Evolutionary conservation across 306 rosid species (phyloP).

Genomic region (Cicer chorassanicum): DNA sequence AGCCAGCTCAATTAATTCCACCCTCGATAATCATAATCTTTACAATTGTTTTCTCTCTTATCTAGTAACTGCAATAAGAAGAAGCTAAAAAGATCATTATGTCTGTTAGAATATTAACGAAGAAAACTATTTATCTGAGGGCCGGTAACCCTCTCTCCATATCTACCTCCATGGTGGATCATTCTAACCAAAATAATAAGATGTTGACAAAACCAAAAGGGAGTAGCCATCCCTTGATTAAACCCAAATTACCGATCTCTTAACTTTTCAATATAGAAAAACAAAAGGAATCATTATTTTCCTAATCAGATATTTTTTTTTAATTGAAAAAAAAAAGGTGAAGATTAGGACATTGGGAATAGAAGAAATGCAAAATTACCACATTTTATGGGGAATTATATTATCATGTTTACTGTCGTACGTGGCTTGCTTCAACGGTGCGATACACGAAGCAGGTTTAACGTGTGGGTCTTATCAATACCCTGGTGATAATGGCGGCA

Average conservation of each 20-base stretch:
- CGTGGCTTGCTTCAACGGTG: constrained; percentile 10
- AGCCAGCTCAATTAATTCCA: constrained; percentile 41
- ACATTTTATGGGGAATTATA: constrained; percentile 28
- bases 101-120: background rate
- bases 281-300: background rate
- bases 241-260: constrained; percentile 4
- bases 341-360: background rate
- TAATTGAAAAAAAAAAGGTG: too few species aligned
- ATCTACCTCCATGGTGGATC: background rate
- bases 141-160: constrained; percentile 21
- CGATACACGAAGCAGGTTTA: constrained; percentile 20
- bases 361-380: constrained; percentile 40
- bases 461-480: constrained; percentile 44
- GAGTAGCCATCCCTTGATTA: background rate
- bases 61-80: background rate
- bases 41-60: background rate
- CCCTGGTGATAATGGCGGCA: background rate
- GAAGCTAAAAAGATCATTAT: constrained; percentile 7
- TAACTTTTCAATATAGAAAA: background rate
- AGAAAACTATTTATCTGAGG: background rate
- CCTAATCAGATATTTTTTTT: background rate
- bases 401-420: background rate
- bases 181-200: background rate
- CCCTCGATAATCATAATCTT: background rate
- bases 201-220: background rate